Percentiles rank a stretch among this genome's conserved stretches.
Evolutionary conservation across 1,139 yeast genomes (phyloP).

Genomic region (Saccharomyces uvarum): DNA sequence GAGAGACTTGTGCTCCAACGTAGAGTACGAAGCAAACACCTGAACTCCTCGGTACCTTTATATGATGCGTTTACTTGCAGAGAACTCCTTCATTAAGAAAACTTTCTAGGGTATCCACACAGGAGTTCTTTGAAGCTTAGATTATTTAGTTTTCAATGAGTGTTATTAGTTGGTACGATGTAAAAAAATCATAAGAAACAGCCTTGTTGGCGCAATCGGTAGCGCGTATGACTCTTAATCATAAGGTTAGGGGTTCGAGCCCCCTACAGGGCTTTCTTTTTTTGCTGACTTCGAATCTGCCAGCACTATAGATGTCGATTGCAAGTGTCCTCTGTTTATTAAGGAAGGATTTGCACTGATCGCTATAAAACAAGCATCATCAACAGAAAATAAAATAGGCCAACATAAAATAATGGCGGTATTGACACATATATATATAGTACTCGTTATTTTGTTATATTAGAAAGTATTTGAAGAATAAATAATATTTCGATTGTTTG

Average conservation of each 20-base stretch:
- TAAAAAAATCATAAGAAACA: not conserved
- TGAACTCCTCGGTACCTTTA: not conserved
- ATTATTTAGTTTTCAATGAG: not conserved
- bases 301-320: too few relatives aligned
- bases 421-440: not conserved
- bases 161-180: not conserved
- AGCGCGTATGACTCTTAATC: conserved; percentile 43
- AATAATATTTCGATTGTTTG: not conserved
- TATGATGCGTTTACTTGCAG: not conserved
- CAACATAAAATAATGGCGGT: not conserved
- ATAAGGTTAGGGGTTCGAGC: conserved; percentile 41
- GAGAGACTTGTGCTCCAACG: not conserved
- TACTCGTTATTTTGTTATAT: not conserved
- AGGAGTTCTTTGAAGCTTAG: not conserved
- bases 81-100: too few relatives aligned
- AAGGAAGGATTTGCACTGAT: too few relatives aligned
- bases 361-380: too few relatives aligned
- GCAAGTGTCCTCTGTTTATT: too few relatives aligned
- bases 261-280: conserved; percentile 37
- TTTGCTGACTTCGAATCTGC: conserved; percentile 3
- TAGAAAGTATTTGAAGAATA: not conserved
- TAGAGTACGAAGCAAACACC: not conserved
- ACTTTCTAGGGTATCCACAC: not conserved
- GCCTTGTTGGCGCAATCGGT: conserved; percentile 44
- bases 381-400: too few relatives aligned